Base-by-base conservation (phyloP, 148 eudicot species). In the Chenopodium berlandieri region DNA sequence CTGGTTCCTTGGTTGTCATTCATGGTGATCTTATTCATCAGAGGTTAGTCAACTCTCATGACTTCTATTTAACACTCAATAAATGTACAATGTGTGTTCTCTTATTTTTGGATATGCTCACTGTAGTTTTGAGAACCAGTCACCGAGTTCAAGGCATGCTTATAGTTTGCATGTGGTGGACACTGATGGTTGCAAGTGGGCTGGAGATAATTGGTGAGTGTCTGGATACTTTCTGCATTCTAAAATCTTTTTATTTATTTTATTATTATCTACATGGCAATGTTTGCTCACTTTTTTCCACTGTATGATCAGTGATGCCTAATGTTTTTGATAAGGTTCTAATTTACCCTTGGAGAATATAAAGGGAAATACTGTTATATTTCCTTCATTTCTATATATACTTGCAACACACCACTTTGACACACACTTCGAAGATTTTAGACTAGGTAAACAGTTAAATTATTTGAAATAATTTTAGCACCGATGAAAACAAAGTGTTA, bases 1-100 rank as follows among this genome's bases (percentile, higher is more conserved):
- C 99, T 71, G 99, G 99, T 76, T 82, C 98, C 71, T 89, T 96
- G 86, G 92, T 96, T 71, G 91, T 96, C 85, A 88, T 94, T 83
- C 98, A 96, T 86, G 99, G 99, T 37, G 92, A 96, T 89, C 93
- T 96, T 84, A 89, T 96, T 86, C 99, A 96, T 88, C 98, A 96
- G 82, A 96, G 99, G 99, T 92, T 23, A 75, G 84, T 83, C 9
- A 58, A 52, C 60, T 73, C 9, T 80, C 63, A 34, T 72, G 64
- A 20, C 25, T 76, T 30, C 11, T 32, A 31, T 54, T 46, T 60
- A 66, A 8, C 34, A 46, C 25, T 27, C 4, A 25, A 19, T 48
- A 54, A 23, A 37, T 85, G 68, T 22, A 40, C 4, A 7, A 58
- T 23, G 50, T 13, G 7, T 63, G 0, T 69, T 13, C 47, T 81